Evolutionary conservation across 1,139 yeast species (phyloP), one percentile per base, ranked within the genome.

Genomic region (Lodderomyces jiufengensis): DNA sequence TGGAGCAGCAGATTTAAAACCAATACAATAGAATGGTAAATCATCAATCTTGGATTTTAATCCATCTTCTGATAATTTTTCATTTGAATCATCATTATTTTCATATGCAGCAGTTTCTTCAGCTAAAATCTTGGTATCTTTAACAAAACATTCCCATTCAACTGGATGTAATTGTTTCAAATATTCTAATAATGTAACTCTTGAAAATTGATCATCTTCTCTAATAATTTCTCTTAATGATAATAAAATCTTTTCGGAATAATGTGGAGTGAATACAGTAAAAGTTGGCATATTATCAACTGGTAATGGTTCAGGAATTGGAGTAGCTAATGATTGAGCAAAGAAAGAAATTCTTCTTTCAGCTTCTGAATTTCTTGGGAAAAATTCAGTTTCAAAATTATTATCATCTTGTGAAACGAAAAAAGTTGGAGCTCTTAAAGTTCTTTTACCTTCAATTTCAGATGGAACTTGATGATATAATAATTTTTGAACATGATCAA

Each of bases 211-310:
- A 63, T 94, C 97, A 62, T 92, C 98, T 70, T 92, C 98, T 65
- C 97, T 87, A 57, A 92, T 92, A 66, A 92, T 92, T 70, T 92
- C 98, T 66, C 95, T 86, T 61, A 92, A 76, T 27, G 97, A 88
- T 45, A 92, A 72, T 58, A 92, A 75, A 53, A 92, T 90, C 82
- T 94, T 92, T 74, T 92, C 98, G 45, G 96, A 80, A 70, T 92
- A 92, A 63, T 92, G 98, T 60, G 98, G 98, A 53, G 95, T 90
- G 69, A 92, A 76, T 37, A 92, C 98, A 36, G 97, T 88, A 62
- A 92, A 92, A 9, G 97, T 92, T 44, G 98, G 98, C 98, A 92
- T 92, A 72, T 92, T 92, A 66, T 92, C 98, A 50, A 92, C 97
- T 27, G 98, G 98, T 55, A 92, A 75, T 43, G 98, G 97, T 67